Conservation (phyloP, 2,329 filamentous ascomycete species). For the Whalleya microplaca region DNA sequence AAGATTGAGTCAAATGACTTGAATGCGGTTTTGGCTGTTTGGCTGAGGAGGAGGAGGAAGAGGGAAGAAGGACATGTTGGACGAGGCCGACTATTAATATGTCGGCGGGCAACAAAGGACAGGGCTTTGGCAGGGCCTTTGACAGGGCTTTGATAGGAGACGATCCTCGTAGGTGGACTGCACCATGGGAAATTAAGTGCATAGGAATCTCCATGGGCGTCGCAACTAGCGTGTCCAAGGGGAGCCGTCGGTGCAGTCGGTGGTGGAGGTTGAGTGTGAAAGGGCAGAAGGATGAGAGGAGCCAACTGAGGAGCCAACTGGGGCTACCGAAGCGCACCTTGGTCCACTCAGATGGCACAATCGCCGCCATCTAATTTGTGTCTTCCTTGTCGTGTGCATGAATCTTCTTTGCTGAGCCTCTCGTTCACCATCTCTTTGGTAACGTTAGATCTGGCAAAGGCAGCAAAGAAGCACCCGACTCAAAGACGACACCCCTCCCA, state of each 20-base stretch:
- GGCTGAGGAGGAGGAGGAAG: conserved; percentile 45
- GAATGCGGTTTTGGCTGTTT: conserved; percentile 47
- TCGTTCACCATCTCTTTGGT: not conserved
- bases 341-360: not conserved
- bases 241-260: conserved; percentile 15
- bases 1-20: conserved; percentile 47
- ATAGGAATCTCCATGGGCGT: conserved; percentile 27
- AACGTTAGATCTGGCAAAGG: not conserved
- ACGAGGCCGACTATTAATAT: conserved; percentile 54
- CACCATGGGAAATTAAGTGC: conserved; percentile 38
- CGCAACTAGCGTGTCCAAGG: conserved; percentile 21
- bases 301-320: conserved; percentile 8
- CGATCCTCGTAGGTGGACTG: conserved; percentile 21
- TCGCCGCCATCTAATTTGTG: not conserved
- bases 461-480: not conserved
- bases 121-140: no score
- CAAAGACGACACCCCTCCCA: no score
- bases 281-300: not conserved
- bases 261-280: conserved; percentile 20
- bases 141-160: conserved; percentile 28
- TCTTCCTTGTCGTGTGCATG: not conserved
- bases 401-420: not conserved
- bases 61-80: conserved; percentile 31
- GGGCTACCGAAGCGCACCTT: conserved; percentile 13
- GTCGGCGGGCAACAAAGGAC: conserved; percentile 30